A percentile compares a stretch with the other conserved stretches of the same genome.
Evolutionary conservation across 1,284 basidiomycete species (phyloP).

Genomic region (Rhodotorula sp.): DNA sequence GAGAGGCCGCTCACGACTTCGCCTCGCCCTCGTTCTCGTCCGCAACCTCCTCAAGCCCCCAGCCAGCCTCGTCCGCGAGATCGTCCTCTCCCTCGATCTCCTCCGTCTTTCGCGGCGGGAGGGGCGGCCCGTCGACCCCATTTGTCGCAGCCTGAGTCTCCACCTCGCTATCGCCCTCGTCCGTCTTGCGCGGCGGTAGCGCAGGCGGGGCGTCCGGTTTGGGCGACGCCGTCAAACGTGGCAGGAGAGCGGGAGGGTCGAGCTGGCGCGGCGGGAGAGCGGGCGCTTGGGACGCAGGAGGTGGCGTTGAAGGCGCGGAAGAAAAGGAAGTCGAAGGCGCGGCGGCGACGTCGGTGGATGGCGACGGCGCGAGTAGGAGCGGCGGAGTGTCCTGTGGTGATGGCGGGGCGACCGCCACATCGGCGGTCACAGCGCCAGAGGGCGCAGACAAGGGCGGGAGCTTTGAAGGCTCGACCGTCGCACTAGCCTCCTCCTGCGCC

Average conservation of each 20-base stretch:
- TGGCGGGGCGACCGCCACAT: no score
- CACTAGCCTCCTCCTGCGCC: background rate
- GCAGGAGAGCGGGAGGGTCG: background rate
- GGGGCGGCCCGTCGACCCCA: background rate
- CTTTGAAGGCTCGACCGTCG: background rate
- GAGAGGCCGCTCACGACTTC: no score
- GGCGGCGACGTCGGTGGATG: no score
- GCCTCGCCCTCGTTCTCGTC: background rate
- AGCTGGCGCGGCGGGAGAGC: background rate
- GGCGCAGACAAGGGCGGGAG: background rate
- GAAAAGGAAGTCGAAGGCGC: background rate
- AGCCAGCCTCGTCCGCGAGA: slow-evolving; percentile 13
- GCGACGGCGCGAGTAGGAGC: no score
- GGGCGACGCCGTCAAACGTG: background rate
- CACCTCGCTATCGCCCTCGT: no score
- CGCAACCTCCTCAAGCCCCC: slow-evolving; percentile 2
- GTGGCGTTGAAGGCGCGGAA: background rate
- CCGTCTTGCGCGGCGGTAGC: slow-evolving; percentile 4
- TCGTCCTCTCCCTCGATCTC: background rate
- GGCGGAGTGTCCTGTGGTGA: no score
- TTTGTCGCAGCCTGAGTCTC: background rate
- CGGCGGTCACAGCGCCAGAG: no score
- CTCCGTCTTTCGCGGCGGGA: background rate
- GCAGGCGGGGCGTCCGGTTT: background rate
- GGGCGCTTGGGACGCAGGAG: background rate